Evolutionary conservation across 352 stramenopile genomes (phyloP).

Genomic region (Globisporangium acanthophoron): DNA sequence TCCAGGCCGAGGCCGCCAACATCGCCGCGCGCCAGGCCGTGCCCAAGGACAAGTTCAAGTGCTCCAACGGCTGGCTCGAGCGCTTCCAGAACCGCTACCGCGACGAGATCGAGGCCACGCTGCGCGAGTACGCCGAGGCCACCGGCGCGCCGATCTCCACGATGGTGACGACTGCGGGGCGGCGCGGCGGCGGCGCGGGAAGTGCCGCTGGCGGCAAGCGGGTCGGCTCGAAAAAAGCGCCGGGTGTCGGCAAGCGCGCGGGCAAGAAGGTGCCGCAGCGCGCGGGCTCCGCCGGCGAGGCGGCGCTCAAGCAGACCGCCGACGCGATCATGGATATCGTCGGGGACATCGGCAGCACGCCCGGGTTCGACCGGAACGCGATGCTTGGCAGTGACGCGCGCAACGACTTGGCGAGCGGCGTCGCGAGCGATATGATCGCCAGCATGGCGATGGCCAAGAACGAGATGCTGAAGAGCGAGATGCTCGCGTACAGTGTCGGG

Average conservation of each 20-base stretch:
- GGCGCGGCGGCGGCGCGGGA: background rate
- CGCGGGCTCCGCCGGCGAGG: background rate
- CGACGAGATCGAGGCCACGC: conserved; percentile 3
- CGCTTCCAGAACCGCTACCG: conserved; percentile 7
- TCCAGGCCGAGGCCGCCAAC: conserved; percentile 4
- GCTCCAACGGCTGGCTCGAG: conserved; percentile 9
- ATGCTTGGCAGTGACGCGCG: background rate
- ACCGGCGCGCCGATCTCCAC: conserved; percentile 2
- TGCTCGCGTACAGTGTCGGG: background rate
- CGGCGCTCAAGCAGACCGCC: background rate
- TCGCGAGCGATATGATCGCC: background rate
- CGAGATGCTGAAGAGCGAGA: conserved; percentile 1
- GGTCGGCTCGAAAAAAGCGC: background rate
- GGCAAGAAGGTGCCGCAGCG: conserved; percentile 5
- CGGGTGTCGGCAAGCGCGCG: conserved; percentile 3
- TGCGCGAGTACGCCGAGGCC: conserved; percentile 5
- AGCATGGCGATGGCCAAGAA: conserved; percentile 1
- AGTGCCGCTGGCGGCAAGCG: background rate
- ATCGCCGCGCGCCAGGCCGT: conserved; percentile 2
- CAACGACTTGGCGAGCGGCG: background rate
- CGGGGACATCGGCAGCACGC: background rate
- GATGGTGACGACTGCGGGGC: background rate
- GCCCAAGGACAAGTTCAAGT: conserved; percentile 9
- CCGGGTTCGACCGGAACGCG: background rate
- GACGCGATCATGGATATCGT: conserved; percentile 2